Evolutionary conservation across 1,284 basidiomycete species (phyloP).

Genomic region (Clitocybe nebularis): DNA sequence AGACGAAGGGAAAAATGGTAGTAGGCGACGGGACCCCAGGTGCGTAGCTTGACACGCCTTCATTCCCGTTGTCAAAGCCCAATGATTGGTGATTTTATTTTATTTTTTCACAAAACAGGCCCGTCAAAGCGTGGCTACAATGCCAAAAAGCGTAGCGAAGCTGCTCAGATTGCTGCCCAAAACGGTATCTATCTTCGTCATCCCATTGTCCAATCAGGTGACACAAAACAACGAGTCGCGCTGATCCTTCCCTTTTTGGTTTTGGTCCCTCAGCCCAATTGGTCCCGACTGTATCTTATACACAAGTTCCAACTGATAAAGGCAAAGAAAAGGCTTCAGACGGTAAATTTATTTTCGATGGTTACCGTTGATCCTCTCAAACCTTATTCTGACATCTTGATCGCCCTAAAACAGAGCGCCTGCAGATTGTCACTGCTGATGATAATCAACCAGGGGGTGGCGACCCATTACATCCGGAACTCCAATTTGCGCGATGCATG

Average conservation of each 20-base stretch:
- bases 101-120: slow-evolving; percentile 25
- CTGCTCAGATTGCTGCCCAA: slow-evolving; percentile 53
- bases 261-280: slow-evolving; percentile 42
- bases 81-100: slow-evolving; percentile 7
- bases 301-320: slow-evolving; percentile 34
- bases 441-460: slow-evolving; percentile 8
- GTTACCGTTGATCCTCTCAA: background rate
- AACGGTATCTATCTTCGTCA: slow-evolving; percentile 45
- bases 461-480: slow-evolving; percentile 42
- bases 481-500: slow-evolving; percentile 77
- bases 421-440: slow-evolving; percentile 21
- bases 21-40: slow-evolving; percentile 19
- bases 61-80: background rate
- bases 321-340: slow-evolving; percentile 43
- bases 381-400: background rate
- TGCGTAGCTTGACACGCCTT: slow-evolving; percentile 12
- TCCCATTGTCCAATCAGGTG: slow-evolving; percentile 5
- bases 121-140: slow-evolving; percentile 60
- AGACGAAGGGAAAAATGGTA: slow-evolving; percentile 20
- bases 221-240: background rate
- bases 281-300: slow-evolving; percentile 42
- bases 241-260: slow-evolving; percentile 16
- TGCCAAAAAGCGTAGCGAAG: slow-evolving; percentile 65
- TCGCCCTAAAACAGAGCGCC: slow-evolving; percentile 13
- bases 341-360: slow-evolving; percentile 15